Base-by-base conservation (phyloP, 106 monocot genomes). In the Iris macrosiphon region DNA sequence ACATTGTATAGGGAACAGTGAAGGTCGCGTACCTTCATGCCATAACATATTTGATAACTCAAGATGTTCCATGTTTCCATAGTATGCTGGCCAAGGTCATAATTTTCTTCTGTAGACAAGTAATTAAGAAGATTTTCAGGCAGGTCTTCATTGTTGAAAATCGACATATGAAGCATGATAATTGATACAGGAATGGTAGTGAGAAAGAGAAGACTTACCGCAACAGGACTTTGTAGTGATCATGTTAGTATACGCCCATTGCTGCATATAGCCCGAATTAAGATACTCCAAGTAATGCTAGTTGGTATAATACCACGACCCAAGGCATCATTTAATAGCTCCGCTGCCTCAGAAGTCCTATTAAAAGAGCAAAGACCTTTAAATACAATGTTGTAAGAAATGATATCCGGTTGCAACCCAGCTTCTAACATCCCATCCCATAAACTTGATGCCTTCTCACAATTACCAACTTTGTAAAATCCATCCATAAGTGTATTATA, bases 401-500 rank as follows among this genome's bases (percentile, higher is more conserved):
- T 67, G n/a, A 98, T 83, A 66, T 98, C 96, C 18, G 79, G 86
- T 41, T 78, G n/a, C n/a, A n/a, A n/a, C n/a, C n/a, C n/a, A n/a
- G 63, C 65, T 56, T 79, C 58, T 17, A 80, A 29, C 62, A 98
- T 90, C 63, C 80, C 66, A 35, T 52, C 50, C 96, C 90, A 87
- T 11, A 91, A 18, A 56, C 58, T 45, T 29, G 75, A 71, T 71
- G 89, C 90, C 53, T 59, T n/a, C n/a, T 81, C 70, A 40, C 22
- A 75, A 30, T 79, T 35, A 47, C 80, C 87, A 34, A 48, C 57
- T 20, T 72, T 47, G 73, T 73, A 83, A 61, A 87, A 37, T 14
- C 91, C 86, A 56, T 91, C 70, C 83, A 98, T 86, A 11, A 98
- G 72, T 16, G 80, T 87, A 51, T 91, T 98, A 64, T 83, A 35